Conservation (phyloP, 768 basidiomycete genomes). For the Lactifluus hygrophoroides region DNA sequence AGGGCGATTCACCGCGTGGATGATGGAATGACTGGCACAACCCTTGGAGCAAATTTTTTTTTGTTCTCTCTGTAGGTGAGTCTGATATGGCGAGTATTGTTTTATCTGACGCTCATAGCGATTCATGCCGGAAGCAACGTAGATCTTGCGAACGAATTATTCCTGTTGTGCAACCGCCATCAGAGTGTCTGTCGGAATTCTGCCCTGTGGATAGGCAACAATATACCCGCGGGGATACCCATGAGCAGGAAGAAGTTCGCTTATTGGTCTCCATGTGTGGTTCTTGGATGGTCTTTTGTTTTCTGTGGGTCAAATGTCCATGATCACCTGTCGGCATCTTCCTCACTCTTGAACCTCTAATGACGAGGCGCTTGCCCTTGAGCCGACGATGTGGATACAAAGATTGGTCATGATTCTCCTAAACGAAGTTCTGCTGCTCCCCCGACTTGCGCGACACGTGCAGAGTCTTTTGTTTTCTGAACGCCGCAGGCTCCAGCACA, state of each 20-base stretch:
- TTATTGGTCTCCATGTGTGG: constrained; percentile 8
- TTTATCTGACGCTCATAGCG: constrained; percentile 3
- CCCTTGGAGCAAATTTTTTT: not conserved
- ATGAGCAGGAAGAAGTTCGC: constrained; percentile 3
- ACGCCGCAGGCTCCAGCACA: constrained; percentile 19
- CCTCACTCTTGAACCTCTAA: constrained; percentile 9
- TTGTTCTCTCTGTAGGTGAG: constrained; percentile 3
- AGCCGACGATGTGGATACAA: constrained; percentile 12
- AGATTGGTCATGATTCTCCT: constrained; percentile 13
- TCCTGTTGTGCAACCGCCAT: constrained; percentile 5
- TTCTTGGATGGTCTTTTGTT: constrained; percentile 17
- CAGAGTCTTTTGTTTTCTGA: constrained; percentile 8
- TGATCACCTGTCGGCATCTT: constrained; percentile 16
- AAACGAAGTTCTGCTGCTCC: constrained; percentile 5
- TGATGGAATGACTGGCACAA: not conserved
- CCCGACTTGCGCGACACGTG: constrained; percentile 13
- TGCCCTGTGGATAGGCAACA: constrained; percentile 1
- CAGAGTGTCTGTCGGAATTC: constrained; percentile 9
- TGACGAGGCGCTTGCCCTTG: constrained; percentile 13
- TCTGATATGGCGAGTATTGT: not conserved
- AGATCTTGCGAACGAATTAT: constrained; percentile 10
- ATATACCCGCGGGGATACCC: constrained; percentile 18
- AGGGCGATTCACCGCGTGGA: not conserved
- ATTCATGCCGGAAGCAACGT: constrained; percentile 6
- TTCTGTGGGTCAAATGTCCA: constrained; percentile 15